phyloP scores from a whole-genome alignment of 192 early-diverging fungal genomes.

The Coemansia sp. region DNA sequence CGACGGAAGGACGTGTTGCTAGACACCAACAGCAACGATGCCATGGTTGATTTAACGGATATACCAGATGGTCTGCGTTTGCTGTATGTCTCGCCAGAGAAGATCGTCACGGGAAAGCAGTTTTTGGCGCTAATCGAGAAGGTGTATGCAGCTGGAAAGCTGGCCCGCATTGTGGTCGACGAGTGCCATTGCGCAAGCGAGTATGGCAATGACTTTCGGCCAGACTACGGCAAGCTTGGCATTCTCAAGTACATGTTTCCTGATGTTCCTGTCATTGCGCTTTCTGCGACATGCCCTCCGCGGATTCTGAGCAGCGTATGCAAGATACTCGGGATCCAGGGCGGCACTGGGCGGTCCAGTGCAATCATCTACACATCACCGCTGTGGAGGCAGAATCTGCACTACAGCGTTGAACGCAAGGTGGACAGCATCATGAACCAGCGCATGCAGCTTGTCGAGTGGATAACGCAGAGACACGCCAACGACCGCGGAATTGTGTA shows the following conservation, averaged over 20 bases:
- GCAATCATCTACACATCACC: conserved; percentile 62
- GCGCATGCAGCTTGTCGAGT: conserved; percentile 55
- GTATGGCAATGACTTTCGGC: conserved; percentile 60
- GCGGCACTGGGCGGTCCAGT: conserved; percentile 34
- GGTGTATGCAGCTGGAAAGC: conserved; percentile 35
- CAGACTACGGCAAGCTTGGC: conserved; percentile 55
- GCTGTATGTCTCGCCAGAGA: conserved; percentile 58
- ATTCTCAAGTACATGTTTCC: conserved; percentile 60
- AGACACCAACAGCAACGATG: not conserved
- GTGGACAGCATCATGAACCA: conserved; percentile 38
- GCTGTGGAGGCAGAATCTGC: conserved; percentile 63
- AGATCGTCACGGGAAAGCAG: conserved; percentile 51
- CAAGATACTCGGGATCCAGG: conserved; percentile 55
- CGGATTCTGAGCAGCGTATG: conserved; percentile 56
- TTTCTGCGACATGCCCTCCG: conserved; percentile 74
- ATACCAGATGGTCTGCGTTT: conserved; percentile 27
- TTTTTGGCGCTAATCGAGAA: conserved; percentile 48
- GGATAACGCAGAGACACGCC: conserved; percentile 57
- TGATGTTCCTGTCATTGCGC: conserved; percentile 65
- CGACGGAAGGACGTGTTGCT: conserved; percentile 2
- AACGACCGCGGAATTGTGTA: conserved; percentile 66
- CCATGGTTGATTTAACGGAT: not conserved
- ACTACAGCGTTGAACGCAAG: conserved; percentile 61
- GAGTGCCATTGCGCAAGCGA: conserved; percentile 58
- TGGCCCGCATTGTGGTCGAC: conserved; percentile 55